phyloP scores from a whole-genome alignment of 495 filamentous ascomycete species.

The Chaetomidium leptoderma region DNA sequence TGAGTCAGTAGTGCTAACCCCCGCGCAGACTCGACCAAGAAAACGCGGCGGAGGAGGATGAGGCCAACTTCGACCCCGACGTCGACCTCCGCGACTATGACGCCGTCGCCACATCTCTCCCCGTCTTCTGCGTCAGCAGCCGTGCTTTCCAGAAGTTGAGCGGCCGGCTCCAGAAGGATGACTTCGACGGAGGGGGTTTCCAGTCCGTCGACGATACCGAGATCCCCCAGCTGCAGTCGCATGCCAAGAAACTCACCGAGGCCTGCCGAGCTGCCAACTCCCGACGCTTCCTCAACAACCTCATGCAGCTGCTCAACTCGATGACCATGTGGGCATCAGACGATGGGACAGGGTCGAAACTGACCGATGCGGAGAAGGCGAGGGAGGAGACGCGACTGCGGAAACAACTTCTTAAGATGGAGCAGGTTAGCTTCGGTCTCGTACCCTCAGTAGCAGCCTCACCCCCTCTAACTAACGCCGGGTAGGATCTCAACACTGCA shows the following conservation, averaged over 20 bases:
- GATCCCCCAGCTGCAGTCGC: constrained; percentile 56
- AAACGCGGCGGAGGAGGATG: constrained; percentile 29
- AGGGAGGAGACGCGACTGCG: constrained; percentile 41
- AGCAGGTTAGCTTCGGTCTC: constrained; percentile 39
- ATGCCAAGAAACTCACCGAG: constrained; percentile 60
- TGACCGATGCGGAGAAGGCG: constrained; percentile 42
- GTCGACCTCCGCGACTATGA: constrained; percentile 56
- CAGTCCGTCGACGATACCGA: constrained; percentile 38
- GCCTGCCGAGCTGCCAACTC: constrained; percentile 23
- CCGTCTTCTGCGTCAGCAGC: constrained; percentile 62
- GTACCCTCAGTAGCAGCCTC: constrained; percentile 4
- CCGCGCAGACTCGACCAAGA: constrained; percentile 33
- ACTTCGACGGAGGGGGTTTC: constrained; percentile 40
- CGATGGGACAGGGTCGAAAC: constrained; percentile 40
- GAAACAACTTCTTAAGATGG: constrained; percentile 41
- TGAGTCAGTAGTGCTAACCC: neutral
- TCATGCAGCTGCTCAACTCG: constrained; percentile 55
- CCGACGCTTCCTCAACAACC: constrained; percentile 43
- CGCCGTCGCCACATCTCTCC: constrained; percentile 51
- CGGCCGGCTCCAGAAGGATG: constrained; percentile 45
- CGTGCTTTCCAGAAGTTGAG: constrained; percentile 58
- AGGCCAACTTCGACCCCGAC: constrained; percentile 39
- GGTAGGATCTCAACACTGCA: constrained; percentile 33
- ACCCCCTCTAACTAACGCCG: neutral
- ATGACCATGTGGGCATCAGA: constrained; percentile 53